Base-by-base conservation (phyloP, 1,284 basidiomycete species). In the Moesziomyces aphidis region DNA sequence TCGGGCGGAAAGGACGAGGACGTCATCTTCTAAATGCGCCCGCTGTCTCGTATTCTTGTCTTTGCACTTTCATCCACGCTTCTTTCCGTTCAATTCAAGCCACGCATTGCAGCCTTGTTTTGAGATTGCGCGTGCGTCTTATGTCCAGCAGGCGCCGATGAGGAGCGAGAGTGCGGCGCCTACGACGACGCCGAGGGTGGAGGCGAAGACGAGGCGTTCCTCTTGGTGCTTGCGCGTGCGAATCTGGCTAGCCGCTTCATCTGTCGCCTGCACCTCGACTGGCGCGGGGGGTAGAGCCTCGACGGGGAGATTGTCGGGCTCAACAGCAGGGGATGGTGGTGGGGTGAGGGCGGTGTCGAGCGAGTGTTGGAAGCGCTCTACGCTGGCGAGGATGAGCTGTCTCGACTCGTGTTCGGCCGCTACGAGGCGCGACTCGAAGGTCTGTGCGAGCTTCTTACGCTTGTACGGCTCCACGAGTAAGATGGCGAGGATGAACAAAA, bases 391-490 rank as follows among this genome's bases (percentile, higher is more conserved):
- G 44, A 83, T 64, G 17, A 76, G 47, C 23, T 65, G 46, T 19
- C 68, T 46, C 10, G 59, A 55, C 26, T 67, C 59, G 22, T 74
- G 68, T 43, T 84, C 83, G n/a, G 79, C 78, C 6, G 61, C 36
- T 1, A 80, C 50, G 9, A 83, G 44, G 7, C 79, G 66, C 28
- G 48, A 49, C 53, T 84, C 83, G 13, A 84, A 80, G n/a, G 79
- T 82, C 43, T 79, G 65, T 5, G 82, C 83, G 7, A 84, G 61
- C 56, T 66, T 80, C n/a, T 73, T 77, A 26, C 83, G 62, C 65
- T 84, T 84, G 55, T 78, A 83, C n/a, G 83, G 83, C 61, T 84
- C 83, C 2, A 84, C 82, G 2, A 84, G 22, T 36, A 84, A 39
- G 31, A 84, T 77, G 6, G 83, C 83, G 1, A 81, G 34, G 17